These are phyloP conservation scores for Mollisiaceae sp. DNA, from an alignment of 2,329 filamentous ascomycete genomes.

Conservation along the genomic window DNA sequence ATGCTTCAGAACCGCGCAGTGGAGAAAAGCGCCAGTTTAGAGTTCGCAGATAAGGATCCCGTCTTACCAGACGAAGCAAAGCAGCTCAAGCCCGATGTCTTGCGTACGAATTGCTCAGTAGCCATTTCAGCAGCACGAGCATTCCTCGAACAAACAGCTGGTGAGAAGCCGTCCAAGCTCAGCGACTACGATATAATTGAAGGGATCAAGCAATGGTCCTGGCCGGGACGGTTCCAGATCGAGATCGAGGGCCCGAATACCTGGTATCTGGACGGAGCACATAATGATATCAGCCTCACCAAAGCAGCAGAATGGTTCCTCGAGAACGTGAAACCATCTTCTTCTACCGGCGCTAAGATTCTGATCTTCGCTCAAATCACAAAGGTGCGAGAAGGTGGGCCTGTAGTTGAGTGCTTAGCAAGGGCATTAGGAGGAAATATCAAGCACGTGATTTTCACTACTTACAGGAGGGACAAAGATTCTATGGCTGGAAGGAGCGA, in stretches of 20 bases:
- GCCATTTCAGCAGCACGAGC: slow-evolving; percentile 56
- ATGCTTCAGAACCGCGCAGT: slow-evolving; percentile 58
- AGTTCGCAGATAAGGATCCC: slow-evolving; percentile 29
- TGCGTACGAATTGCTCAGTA: slow-evolving; percentile 59
- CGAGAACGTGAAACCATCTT: slow-evolving; percentile 41
- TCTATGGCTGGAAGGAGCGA: slow-evolving; percentile 8
- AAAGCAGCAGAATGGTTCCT: slow-evolving; percentile 83
- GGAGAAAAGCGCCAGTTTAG: slow-evolving; percentile 48
- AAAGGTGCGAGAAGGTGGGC: slow-evolving; percentile 13
- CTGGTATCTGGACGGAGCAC: slow-evolving; percentile 36
- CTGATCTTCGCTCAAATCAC: slow-evolving; percentile 18
- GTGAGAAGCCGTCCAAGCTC: slow-evolving; percentile 45
- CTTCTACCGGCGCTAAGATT: slow-evolving; percentile 7
- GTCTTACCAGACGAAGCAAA: slow-evolving; percentile 21
- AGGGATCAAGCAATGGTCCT: slow-evolving; percentile 74
- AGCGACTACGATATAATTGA: slow-evolving; percentile 59
- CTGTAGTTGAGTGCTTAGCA: slow-evolving; percentile 17
- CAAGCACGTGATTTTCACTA: slow-evolving; percentile 21
- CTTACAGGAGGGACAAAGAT: slow-evolving; percentile 13
- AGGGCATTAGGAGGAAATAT: slow-evolving; percentile 13
- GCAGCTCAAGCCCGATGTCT: slow-evolving; percentile 55
- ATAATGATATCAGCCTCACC: slow-evolving; percentile 75
- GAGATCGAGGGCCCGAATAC: slow-evolving; percentile 49
- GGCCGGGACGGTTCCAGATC: slow-evolving; percentile 77
- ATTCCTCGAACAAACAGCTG: slow-evolving; percentile 44